phyloP scores from a whole-genome alignment of 177 flowering plant species.

The Vitis hybrid region DNA sequence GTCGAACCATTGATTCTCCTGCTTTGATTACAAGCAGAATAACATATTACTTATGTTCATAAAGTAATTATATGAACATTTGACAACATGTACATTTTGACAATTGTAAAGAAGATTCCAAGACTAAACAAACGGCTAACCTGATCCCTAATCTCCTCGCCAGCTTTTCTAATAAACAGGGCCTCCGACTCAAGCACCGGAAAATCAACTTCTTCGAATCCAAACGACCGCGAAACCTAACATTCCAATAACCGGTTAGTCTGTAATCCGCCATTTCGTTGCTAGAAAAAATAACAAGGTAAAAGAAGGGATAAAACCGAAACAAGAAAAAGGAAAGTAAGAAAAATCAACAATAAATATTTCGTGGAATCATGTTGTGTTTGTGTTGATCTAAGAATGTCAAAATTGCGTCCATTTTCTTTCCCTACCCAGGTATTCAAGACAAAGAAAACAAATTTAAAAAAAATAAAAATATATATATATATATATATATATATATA shows the following conservation, averaged over 20 bases:
- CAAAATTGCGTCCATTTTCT: no score
- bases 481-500: background rate
- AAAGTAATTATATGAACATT: no score
- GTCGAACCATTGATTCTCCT: no score
- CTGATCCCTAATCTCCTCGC: conserved; percentile 94
- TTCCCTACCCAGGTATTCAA: no score
- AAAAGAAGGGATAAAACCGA: no score
- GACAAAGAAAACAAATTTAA: no score
- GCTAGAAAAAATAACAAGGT: no score
- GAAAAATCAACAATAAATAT: background rate
- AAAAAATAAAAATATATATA: background rate
- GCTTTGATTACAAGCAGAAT: no score
- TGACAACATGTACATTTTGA: no score
- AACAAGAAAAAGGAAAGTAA: background rate
- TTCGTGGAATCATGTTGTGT: no score
- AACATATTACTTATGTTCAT: no score
- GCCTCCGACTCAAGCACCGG: conserved; percentile 94
- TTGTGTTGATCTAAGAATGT: no score
- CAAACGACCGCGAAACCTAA: conserved; percentile 75
- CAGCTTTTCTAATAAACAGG: conserved; percentile 83
- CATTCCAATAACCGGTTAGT: background rate
- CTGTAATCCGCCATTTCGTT: background rate
- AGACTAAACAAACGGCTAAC: conserved; percentile 24
- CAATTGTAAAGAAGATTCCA: background rate
- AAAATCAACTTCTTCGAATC: conserved; percentile 91